Percentiles rank a stretch among this genome's conserved stretches.
Conservation (phyloP, 2,329 filamentous ascomycete species). For the Leptodontidium sp. region DNA sequence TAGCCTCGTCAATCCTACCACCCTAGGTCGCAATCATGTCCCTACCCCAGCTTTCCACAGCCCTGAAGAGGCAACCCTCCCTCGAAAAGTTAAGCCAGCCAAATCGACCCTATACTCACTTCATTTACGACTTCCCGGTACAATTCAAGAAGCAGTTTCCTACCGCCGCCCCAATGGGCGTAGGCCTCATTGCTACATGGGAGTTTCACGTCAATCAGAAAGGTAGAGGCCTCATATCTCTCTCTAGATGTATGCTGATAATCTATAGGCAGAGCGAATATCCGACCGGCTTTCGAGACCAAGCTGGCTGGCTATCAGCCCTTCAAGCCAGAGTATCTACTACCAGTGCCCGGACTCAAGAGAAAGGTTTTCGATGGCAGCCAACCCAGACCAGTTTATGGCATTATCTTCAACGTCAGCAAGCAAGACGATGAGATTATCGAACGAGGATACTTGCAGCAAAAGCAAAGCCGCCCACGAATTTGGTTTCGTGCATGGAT, state of each 20-base stretch:
- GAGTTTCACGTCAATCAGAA: slow-evolving; percentile 15
- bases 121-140: background rate
- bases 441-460: background rate
- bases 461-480: background rate
- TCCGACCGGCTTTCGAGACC: background rate
- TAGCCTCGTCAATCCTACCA: background rate
- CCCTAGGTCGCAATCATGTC: background rate
- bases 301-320: background rate
- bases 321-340: background rate
- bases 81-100: too few species aligned
- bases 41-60: background rate
- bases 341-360: background rate
- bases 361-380: background rate
- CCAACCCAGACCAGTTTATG: background rate
- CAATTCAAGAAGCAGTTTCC: background rate
- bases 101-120: background rate
- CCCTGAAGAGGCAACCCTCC: background rate
- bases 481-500: background rate
- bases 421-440: background rate
- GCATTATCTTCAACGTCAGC: background rate
- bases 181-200: background rate
- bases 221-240: background rate
- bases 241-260: background rate
- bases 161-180: too few species aligned
- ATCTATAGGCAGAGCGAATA: background rate